Evolutionary conservation across 108 stramenopile species (phyloP), one percentile per base, ranked within the genome.

Genomic region (Fragilaria radians): DNA sequence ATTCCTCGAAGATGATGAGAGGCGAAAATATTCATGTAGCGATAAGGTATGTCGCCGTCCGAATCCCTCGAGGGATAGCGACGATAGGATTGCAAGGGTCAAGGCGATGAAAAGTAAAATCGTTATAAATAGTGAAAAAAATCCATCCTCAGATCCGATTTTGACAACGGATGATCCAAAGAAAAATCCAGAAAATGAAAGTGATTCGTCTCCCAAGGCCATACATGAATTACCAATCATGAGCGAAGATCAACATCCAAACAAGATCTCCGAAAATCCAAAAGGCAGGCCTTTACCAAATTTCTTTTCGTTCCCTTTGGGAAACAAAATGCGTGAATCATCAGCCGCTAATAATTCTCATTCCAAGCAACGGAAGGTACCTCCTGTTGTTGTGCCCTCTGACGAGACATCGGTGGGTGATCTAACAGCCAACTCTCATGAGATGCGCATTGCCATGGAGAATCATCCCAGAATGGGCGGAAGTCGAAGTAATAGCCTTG

Each of bases 351-450:
- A n/a, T n/a, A 28, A 55, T 2, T 19, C 5, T 4, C 27, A 31
- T 32, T 58, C 47, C 46, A 33, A 14, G 5, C 17, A 17, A 57
- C 30, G 2, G 30, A 32, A 57, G 19, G 28, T 57, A 32, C 32
- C 55, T 28, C 55, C 28, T 1, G 31, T 51, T 21, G 7, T 57
- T 33, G 11, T 22, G 3, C 48, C 60, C 11, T 60, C 47, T 26
- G 17, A 50, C 21, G 67, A 68, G 21, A 32, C 36, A 3, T 30
- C 22, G 17, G 67, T 68, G 9, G 67, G 65, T 32, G 65, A 66
- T 22, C 33, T 66, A 19, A 66, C 65, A 17, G 65, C 57, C 46
- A 58, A 31, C 5, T 57, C 65, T 22, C 47, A 48, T 25, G 65
- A 66, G 48, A 58, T 51, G 29, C 21, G 30, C 23, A 25, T 51